phyloP scores from a whole-genome alignment of 78 protist species.

The Chrysochromulina tobinii region DNA sequence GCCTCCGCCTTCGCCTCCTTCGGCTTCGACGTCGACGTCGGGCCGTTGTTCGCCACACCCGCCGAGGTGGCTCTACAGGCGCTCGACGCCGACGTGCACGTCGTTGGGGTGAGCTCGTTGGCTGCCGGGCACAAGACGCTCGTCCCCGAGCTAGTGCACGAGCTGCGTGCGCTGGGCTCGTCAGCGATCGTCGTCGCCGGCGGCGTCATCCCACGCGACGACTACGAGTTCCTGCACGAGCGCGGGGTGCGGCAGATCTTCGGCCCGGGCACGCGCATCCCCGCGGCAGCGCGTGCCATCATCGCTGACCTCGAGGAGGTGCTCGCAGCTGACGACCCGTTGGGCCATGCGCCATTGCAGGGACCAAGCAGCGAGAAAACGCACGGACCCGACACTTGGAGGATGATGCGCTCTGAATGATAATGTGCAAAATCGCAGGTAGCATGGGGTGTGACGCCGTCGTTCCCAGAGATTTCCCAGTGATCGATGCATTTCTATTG shows the following conservation, averaged over 20 bases:
- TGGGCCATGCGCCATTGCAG: too few relatives aligned
- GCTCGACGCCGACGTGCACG: conserved; percentile 95
- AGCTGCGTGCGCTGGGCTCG: conserved; percentile 54
- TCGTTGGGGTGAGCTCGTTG: conserved; percentile 89
- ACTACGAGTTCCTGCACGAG: conserved; percentile 53
- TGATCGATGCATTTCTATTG: too few relatives aligned
- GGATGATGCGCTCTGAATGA: too few relatives aligned
- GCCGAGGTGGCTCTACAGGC: conserved; percentile 89
- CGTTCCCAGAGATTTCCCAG: too few relatives aligned
- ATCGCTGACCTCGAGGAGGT: conserved; percentile 1
- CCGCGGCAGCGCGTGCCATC: conserved; percentile 31
- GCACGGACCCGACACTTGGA: too few relatives aligned
- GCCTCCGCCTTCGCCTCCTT: conserved; percentile 96
- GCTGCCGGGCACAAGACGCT: conserved; percentile 98
- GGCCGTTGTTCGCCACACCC: conserved; percentile 89
- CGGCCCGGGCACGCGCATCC: conserved; percentile 91
- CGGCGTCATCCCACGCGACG: conserved; percentile 90
- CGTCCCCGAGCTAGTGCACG: conserved; percentile 86
- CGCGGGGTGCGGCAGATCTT: conserved; percentile 88
- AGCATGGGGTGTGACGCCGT: too few relatives aligned
- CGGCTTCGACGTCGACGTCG: conserved; percentile 96
- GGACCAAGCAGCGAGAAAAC: too few relatives aligned
- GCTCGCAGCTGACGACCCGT: background rate
- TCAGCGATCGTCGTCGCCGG: conserved; percentile 87
- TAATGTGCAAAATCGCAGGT: too few relatives aligned